Conservation (phyloP, 169 alveolate species). For the Fabrea salina region DNA sequence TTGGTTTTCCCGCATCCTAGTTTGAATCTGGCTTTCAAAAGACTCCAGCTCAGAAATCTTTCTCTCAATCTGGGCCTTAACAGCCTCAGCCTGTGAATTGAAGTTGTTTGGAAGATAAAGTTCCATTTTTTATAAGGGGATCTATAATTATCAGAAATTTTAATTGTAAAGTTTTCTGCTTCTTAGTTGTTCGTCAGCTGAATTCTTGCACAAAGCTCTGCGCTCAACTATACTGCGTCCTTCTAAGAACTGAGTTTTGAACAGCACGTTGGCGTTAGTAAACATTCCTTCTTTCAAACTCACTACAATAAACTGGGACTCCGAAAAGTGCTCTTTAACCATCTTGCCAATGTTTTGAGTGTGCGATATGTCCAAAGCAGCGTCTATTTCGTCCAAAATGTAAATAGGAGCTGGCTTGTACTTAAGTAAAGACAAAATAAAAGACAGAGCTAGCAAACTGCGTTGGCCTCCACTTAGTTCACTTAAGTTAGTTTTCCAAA, state of each 20-base stretch:
- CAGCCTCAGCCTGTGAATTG: no score
- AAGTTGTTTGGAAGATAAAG: no score
- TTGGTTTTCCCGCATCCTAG: no score
- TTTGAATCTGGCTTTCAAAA: no score
- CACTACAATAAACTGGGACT: constrained; percentile 96
- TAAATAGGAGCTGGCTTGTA: constrained; percentile 99
- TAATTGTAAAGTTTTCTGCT: not conserved
- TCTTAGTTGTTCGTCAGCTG: not conserved
- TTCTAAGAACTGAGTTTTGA: constrained; percentile 91
- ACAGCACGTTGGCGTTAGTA: constrained; percentile 96
- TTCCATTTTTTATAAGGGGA: no score
- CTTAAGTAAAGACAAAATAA: constrained; percentile 94
- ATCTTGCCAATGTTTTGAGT: constrained; percentile 97
- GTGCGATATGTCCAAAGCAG: constrained; percentile 98
- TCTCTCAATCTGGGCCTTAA: no score
- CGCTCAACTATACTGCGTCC: constrained; percentile 62
- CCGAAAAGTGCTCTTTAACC: constrained; percentile 95
- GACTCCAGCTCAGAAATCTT: no score
- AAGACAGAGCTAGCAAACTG: constrained; percentile 96
- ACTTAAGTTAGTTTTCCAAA: constrained; percentile 92
- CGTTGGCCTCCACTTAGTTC: constrained; percentile 96
- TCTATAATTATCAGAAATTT: no score
- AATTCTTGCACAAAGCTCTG: not conserved
- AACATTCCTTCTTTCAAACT: constrained; percentile 98
- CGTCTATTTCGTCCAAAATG: constrained; percentile 99